phyloP scores from a whole-genome alignment of 2,329 filamentous ascomycete genomes.

The Canariomyces notabilis region DNA sequence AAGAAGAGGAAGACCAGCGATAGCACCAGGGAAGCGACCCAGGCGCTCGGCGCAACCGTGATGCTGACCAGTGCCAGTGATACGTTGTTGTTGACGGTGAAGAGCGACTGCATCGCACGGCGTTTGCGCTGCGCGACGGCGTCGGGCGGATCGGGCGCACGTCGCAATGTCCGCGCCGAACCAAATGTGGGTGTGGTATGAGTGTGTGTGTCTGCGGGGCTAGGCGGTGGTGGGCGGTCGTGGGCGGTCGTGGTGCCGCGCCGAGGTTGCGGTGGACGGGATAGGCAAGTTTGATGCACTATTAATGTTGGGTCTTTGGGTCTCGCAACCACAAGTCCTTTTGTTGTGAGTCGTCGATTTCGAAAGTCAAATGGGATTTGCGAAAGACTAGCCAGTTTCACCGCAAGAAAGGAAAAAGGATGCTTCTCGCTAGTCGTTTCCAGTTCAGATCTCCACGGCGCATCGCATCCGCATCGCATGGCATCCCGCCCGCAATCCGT shows the following conservation, averaged over 20 bases:
- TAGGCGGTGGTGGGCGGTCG: constrained; percentile 2
- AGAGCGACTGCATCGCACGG: constrained; percentile 52
- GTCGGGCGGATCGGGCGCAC: constrained; percentile 17
- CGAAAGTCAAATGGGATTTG: constrained; percentile 2
- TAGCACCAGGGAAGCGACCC: constrained; percentile 47
- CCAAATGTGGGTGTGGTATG: too few species aligned
- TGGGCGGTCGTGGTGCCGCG: too few species aligned
- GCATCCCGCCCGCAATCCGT: not conserved
- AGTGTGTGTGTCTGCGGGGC: not conserved
- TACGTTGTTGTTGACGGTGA: constrained; percentile 58
- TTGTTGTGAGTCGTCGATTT: too few species aligned
- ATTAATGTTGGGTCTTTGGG: too few species aligned
- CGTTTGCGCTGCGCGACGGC: constrained; percentile 22
- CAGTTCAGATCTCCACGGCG: not conserved
- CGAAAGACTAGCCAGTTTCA: not conserved
- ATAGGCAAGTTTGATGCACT: too few species aligned
- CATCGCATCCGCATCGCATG: constrained; percentile 5
- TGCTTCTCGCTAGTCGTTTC: not conserved
- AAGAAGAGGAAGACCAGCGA: constrained; percentile 47
- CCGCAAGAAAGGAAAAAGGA: not conserved
- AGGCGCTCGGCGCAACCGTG: constrained; percentile 54
- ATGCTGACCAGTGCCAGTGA: constrained; percentile 55
- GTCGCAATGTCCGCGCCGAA: constrained; percentile 12
- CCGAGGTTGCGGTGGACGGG: too few species aligned
- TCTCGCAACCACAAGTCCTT: too few species aligned